Conservation (phyloP, 176 grass and related monocot species). For the Leersia perrieri region DNA sequence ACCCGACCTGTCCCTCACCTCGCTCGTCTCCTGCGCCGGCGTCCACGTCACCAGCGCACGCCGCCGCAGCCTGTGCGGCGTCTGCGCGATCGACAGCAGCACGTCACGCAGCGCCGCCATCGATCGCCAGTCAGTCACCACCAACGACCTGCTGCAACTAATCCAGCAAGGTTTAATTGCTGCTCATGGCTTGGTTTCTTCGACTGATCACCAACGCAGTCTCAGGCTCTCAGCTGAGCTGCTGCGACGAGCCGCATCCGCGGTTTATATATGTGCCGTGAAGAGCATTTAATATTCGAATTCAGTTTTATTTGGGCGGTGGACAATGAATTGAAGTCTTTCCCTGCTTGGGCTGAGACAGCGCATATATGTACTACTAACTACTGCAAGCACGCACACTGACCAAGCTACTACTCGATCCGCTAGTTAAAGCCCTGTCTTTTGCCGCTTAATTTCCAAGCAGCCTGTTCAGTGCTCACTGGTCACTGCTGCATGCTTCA, state of each 20-base stretch:
- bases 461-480: not conserved
- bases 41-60: constrained; percentile 73
- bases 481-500: not conserved
- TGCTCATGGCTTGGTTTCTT: not conserved
- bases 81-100: constrained; percentile 56
- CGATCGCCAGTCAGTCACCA: no score
- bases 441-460: constrained; percentile 1
- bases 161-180: no score
- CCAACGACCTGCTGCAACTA: not conserved
- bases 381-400: no score
- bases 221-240: not conserved
- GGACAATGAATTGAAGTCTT: constrained; percentile 29
- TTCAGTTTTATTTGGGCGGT: constrained; percentile 28
- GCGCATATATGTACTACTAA: not conserved
- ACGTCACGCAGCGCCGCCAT: constrained; percentile 52
- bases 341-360: not conserved
- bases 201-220: not conserved
- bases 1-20: constrained; percentile 72
- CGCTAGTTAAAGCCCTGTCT: not conserved
- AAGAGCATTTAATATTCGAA: constrained; percentile 18
- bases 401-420: not conserved
- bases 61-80: constrained; percentile 53
- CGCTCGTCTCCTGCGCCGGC: constrained; percentile 80
- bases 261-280: constrained; percentile 10
- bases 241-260: not conserved